A percentile compares a stretch with the other conserved stretches of the same genome.
These are phyloP conservation scores for Ogataea paradorogensis DNA, from an alignment of 805 yeast species.

Conservation along the genomic window DNA sequence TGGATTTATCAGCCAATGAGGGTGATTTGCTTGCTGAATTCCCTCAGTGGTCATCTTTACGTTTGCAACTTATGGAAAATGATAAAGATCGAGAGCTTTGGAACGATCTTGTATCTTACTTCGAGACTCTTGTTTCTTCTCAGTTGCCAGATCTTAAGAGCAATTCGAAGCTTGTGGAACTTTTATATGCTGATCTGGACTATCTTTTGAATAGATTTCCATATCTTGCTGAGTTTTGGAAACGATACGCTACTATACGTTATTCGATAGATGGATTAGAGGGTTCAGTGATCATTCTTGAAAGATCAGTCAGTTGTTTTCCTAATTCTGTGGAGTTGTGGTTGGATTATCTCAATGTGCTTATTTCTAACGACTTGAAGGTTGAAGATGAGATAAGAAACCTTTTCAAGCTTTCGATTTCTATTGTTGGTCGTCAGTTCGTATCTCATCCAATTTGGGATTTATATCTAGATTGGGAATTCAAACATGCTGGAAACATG, in stretches of 20 bases:
- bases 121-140: constrained; percentile 25
- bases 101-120: constrained; percentile 24
- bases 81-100: constrained; percentile 24
- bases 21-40: constrained; percentile 17
- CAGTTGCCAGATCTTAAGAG: constrained; percentile 18
- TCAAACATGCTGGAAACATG: constrained; percentile 31
- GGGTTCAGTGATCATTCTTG: constrained; percentile 45
- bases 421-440: constrained; percentile 65
- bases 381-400: constrained; percentile 33
- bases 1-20: constrained; percentile 1
- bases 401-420: constrained; percentile 48
- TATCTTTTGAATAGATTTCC: constrained; percentile 55
- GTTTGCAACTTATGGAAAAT: constrained; percentile 23
- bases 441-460: constrained; percentile 85
- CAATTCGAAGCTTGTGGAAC: constrained; percentile 13
- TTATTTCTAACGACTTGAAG: constrained; percentile 41
- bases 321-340: constrained; percentile 66
- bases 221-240: constrained; percentile 60
- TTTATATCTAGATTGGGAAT: constrained; percentile 60
- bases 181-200: constrained; percentile 33
- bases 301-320: constrained; percentile 44
- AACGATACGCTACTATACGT: constrained; percentile 51
- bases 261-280: constrained; percentile 55
- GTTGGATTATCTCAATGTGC: constrained; percentile 60
- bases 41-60: constrained; percentile 30